phyloP scores from a whole-genome alignment of 495 filamentous ascomycete genomes.

The Aspergillus coremiiformis region DNA sequence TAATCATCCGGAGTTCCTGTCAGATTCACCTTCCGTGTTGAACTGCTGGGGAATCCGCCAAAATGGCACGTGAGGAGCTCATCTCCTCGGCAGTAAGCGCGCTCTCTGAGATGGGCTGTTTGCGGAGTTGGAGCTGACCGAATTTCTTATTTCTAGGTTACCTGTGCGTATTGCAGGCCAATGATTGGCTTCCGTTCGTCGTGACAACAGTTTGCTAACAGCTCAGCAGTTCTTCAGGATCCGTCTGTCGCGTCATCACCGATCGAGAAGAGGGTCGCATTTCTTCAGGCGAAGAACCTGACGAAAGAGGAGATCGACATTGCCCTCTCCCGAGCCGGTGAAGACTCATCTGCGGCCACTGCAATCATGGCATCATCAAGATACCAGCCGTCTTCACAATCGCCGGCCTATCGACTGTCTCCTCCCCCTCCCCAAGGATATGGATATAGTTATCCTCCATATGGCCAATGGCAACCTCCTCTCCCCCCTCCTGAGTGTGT shows the following conservation, averaged over 20 bases:
- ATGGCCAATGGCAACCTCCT: slow-evolving; percentile 64
- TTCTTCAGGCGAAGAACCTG: slow-evolving; percentile 93
- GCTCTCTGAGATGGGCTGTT: slow-evolving; percentile 1
- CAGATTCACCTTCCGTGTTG: not conserved
- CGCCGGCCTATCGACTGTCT: slow-evolving; percentile 45
- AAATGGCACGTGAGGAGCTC: slow-evolving; percentile 78
- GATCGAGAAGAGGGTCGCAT: slow-evolving; percentile 86
- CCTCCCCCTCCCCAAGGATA: slow-evolving; percentile 56
- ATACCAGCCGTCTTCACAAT: slow-evolving; percentile 42
- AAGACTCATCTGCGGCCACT: slow-evolving; percentile 41
- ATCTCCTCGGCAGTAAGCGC: slow-evolving; percentile 69
- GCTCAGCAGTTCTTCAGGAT: slow-evolving; percentile 73
- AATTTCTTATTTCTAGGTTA: slow-evolving; percentile 26
- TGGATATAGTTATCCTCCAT: slow-evolving; percentile 60
- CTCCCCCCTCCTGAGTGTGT: slow-evolving; percentile 57
- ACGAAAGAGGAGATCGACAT: slow-evolving; percentile 90
- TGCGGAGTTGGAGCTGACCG: slow-evolving; percentile 16
- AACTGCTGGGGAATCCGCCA: slow-evolving; percentile 20
- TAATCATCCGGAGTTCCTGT: not conserved
- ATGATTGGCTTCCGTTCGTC: slow-evolving; percentile 1
- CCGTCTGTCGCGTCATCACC: slow-evolving; percentile 82
- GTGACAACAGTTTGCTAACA: slow-evolving; percentile 17
- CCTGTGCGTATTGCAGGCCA: slow-evolving; percentile 24
- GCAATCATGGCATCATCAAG: slow-evolving; percentile 33
- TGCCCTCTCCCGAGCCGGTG: slow-evolving; percentile 66